Base-by-base conservation (phyloP, 345 rosid species). In the Populus alba region DNA sequence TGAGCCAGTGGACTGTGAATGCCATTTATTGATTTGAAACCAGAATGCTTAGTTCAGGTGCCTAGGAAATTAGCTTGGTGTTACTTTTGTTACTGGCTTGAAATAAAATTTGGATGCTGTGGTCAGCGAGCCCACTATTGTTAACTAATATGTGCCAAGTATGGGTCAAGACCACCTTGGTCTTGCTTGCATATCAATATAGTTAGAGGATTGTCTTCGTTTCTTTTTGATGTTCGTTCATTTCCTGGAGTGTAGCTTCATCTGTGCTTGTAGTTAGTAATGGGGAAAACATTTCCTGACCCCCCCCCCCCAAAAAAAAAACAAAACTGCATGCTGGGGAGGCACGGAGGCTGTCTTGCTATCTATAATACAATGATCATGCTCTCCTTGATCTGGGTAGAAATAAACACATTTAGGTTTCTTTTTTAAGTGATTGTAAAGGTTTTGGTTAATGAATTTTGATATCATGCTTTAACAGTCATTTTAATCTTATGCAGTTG, bases 401-500 rank as follows among this genome's bases (percentile, higher is more conserved):
- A 3, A 9, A n/a, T 57, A n/a, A 8, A 22, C 22, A 23, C n/a
- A 23, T 31, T 61, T 66, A 15, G 71, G 12, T 41, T 33, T 10
- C 13, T 29, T 16, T 16, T 47, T 16, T 47, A 10, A 7, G 6
- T 20, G 3, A 22, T 33, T 20, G 10, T 45, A 43, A 66, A 41
- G 77, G 12, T 41, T 5, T 20, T 31, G 35, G 31, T 11, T 22
- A 47, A 12, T 76, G 39, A 22, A 25, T 27, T 66, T 31, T 41
- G 41, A 20, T 3, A 0, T 20, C 31, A 16, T 39, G 18, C 45
- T 8, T 20, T 43, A 57, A 49, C 5, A 16, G 39, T 63, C 7
- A 29, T 8, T 63, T 49, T 75, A 18, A 22, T 51, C 12, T 7
- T 69, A 15, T 85, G 83, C 86, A 93, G 99, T 92, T 74, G 99